phyloP scores from a whole-genome alignment of 495 filamentous ascomycete genomes.

The Tuber melanosporum region DNA sequence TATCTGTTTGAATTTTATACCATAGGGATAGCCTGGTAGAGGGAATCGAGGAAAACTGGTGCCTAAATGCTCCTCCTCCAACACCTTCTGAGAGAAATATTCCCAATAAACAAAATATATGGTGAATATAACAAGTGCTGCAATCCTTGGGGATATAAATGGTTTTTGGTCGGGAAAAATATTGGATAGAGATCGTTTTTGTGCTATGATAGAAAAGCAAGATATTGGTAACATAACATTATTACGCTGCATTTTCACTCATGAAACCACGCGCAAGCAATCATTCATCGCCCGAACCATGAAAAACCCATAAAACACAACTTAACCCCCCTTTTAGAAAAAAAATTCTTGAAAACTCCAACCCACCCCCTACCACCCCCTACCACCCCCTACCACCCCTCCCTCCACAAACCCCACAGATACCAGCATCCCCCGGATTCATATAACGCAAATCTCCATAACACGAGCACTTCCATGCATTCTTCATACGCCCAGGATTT shows the following conservation, averaged over 20 bases:
- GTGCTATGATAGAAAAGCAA: neutral
- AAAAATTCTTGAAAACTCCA: neutral
- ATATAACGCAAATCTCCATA: constrained; percentile 54
- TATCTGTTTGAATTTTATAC: neutral
- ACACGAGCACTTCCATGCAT: constrained; percentile 57
- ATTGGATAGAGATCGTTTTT: neutral
- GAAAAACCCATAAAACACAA: neutral
- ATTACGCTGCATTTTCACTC: neutral
- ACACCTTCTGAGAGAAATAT: neutral
- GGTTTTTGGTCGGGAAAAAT: neutral
- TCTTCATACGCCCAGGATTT: constrained; percentile 44
- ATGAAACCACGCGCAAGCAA: neutral
- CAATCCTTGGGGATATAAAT: neutral
- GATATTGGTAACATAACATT: neutral
- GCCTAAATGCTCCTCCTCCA: neutral
- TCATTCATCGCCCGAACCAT: neutral
- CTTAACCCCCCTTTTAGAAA: neutral
- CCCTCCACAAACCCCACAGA: constrained; percentile 61
- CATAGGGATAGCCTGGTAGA: neutral
- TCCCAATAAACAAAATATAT: neutral
- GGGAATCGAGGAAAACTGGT: neutral
- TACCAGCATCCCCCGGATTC: constrained; percentile 58
- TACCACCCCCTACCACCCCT: constrained; percentile 5
- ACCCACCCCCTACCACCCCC: neutral
- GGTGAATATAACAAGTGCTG: neutral